Evolutionary conservation across 2,329 filamentous ascomycete genomes (phyloP), one percentile per base, ranked within the genome.

Genomic region (Fusarium setosum): DNA sequence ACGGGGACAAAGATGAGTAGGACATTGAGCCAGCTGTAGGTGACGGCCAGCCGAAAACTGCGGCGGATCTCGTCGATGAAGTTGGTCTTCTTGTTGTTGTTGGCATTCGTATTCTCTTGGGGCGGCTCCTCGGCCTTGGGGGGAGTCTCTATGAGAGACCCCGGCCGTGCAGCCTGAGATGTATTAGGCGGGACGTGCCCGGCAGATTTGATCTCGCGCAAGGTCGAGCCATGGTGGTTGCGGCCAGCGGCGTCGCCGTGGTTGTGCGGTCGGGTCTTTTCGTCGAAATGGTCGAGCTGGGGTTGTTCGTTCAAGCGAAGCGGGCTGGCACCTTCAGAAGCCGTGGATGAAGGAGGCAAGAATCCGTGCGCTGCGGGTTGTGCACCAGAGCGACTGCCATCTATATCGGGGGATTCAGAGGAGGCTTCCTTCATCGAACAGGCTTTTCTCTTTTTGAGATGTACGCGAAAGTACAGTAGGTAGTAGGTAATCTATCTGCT

Each of bases 1-100:
- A 92, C 83, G 8, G 92, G 92, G 26, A 95, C 92, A 73, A 94
- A 94, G 54, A 94, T 79, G 64, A 95, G 82, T 68, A 95, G 81
- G 54, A 93, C 72, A 75, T 96, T 95, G 80, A 95, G 82, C 86
- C 90, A 93, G 81, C 89, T 93, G 74, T 92, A 88, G 40, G 89
- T 84, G 63, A 94, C 84, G 67, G 83, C 78, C 75, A 89, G 87
- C 73, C 81, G 78, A 65, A 80, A 79, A 20, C 79, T 80, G 60
- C 82, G 81, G 67, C 83, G 82, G 68, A 86, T 80, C 69, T 87
- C 83, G 56, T 77, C 75, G 34, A 80, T 61, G 61, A 88, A 76
- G 67, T 80, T 77, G 59, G 77, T 82, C 44, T 67, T 59, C 23
- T 57, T 60, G 51, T 80, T 78, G 63, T 78, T 74, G 59, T 67